Evolutionary conservation across 1,284 basidiomycete species (phyloP).

Genomic region (Golubevia pallescens): DNA sequence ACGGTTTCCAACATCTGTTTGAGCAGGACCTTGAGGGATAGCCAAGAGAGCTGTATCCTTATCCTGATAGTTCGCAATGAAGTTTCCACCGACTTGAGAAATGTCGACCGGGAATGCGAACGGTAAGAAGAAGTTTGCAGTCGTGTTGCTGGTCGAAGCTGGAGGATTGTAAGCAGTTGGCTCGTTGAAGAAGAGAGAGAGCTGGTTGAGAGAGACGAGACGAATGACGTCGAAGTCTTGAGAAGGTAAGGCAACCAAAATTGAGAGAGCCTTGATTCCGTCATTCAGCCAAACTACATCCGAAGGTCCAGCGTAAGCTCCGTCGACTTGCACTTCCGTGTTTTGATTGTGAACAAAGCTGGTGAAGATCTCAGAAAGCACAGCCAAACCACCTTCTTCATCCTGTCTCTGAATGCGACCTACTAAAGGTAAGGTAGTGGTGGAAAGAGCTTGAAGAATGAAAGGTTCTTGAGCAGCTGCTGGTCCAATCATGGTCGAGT

Average conservation of each 20-base stretch:
- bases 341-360: too few species aligned
- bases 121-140: slow-evolving; percentile 73
- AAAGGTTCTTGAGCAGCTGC: slow-evolving; percentile 36
- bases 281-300: slow-evolving; percentile 60
- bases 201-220: slow-evolving; percentile 69
- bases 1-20: neutral
- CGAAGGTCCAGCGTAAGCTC: too few species aligned
- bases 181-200: slow-evolving; percentile 72
- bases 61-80: too few species aligned
- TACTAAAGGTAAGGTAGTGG: slow-evolving; percentile 41
- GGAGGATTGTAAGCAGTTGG: slow-evolving; percentile 70
- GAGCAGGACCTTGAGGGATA: neutral
- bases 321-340: slow-evolving; percentile 38
- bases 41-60: neutral
- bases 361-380: slow-evolving; percentile 54
- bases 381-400: too few species aligned
- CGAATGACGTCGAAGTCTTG: slow-evolving; percentile 53
- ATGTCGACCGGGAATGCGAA: slow-evolving; percentile 78
- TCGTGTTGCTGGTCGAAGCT: slow-evolving; percentile 72
- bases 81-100: slow-evolving; percentile 71
- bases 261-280: slow-evolving; percentile 47
- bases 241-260: slow-evolving; percentile 43
- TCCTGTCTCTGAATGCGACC: slow-evolving; percentile 49
- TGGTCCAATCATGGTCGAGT: slow-evolving; percentile 46
- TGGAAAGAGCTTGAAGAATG: slow-evolving; percentile 45